Conservation (phyloP, 768 basidiomycete species). For the Sarcomyxa edulis region DNA sequence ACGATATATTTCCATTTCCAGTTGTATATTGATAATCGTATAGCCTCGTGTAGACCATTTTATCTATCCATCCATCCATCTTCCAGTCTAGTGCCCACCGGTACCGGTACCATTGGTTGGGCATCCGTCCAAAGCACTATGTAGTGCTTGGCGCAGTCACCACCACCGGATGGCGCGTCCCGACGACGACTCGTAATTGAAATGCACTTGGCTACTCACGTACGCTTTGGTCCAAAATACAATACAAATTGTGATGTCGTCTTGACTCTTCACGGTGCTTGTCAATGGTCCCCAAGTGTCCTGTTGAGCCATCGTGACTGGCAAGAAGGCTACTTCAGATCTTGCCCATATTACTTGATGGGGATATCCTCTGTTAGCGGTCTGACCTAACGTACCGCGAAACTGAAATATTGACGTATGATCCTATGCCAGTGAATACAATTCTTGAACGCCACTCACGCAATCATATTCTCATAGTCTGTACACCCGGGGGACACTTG, state of each 20-base stretch:
- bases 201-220: no score
- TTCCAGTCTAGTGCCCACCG: no score
- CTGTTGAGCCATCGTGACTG: neutral
- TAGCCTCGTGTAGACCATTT: conserved; percentile 1
- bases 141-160: no score
- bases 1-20: neutral
- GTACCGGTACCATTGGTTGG: no score
- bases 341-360: neutral
- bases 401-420: neutral
- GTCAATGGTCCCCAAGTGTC: no score
- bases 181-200: no score
- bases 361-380: neutral
- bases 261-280: no score
- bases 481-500: conserved; percentile 6
- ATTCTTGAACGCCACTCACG: neutral
- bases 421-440: neutral
- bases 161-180: no score
- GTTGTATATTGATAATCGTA: conserved; percentile 1
- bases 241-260: no score
- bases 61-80: neutral
- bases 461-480: conserved; percentile 5
- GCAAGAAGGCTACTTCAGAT: neutral
- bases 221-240: no score
- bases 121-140: no score
- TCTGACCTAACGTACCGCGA: neutral